Conservation (phyloP, 805 yeast genomes). For the Nakazawaea siamensis region DNA sequence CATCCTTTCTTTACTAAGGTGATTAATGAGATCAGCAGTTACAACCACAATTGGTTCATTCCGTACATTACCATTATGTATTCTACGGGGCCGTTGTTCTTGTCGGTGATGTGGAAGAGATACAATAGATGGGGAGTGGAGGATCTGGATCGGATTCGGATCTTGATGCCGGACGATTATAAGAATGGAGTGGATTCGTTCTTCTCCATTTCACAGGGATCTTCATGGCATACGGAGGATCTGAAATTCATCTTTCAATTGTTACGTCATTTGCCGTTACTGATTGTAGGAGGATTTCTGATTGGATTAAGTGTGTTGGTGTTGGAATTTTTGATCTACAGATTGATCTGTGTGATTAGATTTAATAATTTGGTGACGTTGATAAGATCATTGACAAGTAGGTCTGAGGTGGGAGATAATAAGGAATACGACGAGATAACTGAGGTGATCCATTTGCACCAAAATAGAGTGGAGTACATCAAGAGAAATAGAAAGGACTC, state of each 20-base stretch:
- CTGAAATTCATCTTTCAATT: slow-evolving; percentile 69
- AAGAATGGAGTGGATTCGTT: slow-evolving; percentile 53
- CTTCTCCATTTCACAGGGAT: slow-evolving; percentile 72
- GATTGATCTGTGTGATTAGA: slow-evolving; percentile 18
- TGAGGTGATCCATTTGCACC: slow-evolving; percentile 5
- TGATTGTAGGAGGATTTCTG: slow-evolving; percentile 63
- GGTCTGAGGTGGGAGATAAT: background rate
- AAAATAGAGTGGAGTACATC: slow-evolving; percentile 14
- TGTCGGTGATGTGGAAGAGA: slow-evolving; percentile 82
- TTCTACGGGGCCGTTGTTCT: slow-evolving; percentile 85
- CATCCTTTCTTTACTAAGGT: slow-evolving; percentile 80
- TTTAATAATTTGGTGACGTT: slow-evolving; percentile 1
- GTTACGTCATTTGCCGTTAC: slow-evolving; percentile 66
- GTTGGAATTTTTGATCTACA: slow-evolving; percentile 37
- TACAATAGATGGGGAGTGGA: slow-evolving; percentile 71
- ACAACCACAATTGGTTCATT: slow-evolving; percentile 69
- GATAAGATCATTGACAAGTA: slow-evolving; percentile 1
- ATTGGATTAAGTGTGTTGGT: slow-evolving; percentile 41
- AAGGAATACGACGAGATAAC: background rate
- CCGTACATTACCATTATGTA: slow-evolving; percentile 91
- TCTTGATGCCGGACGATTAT: slow-evolving; percentile 67
- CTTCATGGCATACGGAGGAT: slow-evolving; percentile 90
- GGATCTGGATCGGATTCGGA: slow-evolving; percentile 55
- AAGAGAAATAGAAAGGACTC: slow-evolving; percentile 46
- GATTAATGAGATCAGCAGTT: slow-evolving; percentile 52